Evolutionary conservation across 139 green algal species (phyloP), one percentile per base, ranked within the genome.

Genomic region (Chlorella ohadii): DNA sequence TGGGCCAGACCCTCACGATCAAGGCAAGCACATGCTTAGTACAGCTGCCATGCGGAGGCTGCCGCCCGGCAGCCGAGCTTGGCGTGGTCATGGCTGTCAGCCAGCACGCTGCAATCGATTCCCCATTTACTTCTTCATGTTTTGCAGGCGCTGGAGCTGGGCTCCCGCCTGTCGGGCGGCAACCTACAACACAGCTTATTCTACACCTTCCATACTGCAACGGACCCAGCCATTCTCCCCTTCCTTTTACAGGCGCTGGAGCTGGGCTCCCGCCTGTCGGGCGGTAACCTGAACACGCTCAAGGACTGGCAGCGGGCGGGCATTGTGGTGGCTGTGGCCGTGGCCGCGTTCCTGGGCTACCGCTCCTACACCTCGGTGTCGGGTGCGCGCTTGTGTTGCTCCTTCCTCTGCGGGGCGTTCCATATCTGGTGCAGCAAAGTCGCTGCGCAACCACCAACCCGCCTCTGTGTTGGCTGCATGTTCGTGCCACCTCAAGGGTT

Each of bases 221-320:
- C n/a, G n/a, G n/a, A n/a, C n/a, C n/a, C n/a, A n/a, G n/a, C n/a
- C n/a, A n/a, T n/a, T 51, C 4, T 3, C 23, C 39, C 23, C 38
- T 23, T 22, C 38, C 22, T 25, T 66, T 9, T 68, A 28, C 70
- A 77, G 78, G 78, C 63, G 1, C 78, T 83, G 28, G 61, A 83
- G 78, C 28, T 56, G 44, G 79, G 79, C 79, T 65, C 36, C 79
- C 77, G 47, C 25, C n/a, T 84, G 31, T 78, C 79, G 17, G 66
- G 47, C 65, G 79, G 79, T 66, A 70, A 66, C 65, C 23, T 84
- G 27, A 84, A 77, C 79, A 84, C 44, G 11, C 20, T 67, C 5
- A 7, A 23, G 3, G 79, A 77, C 79, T 84, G 79, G 79, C 51
- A 38, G 44, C 31, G 47, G 27, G 19, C 33, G 22, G 41, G 15